Conservation (phyloP, 768 basidiomycete species). For the Trametes sanguinea region DNA sequence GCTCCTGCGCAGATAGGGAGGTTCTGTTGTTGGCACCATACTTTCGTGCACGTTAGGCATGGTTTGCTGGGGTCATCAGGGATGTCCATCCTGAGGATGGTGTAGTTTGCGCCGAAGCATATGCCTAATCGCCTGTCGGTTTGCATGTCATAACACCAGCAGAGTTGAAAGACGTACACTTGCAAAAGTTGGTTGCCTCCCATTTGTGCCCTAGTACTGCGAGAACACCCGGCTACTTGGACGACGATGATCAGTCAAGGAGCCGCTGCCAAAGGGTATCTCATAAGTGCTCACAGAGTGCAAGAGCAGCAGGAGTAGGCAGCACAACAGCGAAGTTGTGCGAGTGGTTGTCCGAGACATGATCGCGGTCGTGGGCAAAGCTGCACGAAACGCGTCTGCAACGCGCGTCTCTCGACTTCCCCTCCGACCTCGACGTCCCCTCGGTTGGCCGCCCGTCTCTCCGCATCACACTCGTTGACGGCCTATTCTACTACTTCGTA, state of each 20-base stretch:
- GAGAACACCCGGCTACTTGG: slow-evolving; percentile 39
- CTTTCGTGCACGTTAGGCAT: slow-evolving; percentile 90
- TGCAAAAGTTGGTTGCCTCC: slow-evolving; percentile 91
- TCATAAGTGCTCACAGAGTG: slow-evolving; percentile 23
- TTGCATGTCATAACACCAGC: neutral
- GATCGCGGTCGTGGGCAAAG: slow-evolving; percentile 18
- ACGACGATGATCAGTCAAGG: neutral
- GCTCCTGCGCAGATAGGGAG: slow-evolving; percentile 82
- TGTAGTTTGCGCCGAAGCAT: slow-evolving; percentile 86
- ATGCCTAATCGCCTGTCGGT: slow-evolving; percentile 58
- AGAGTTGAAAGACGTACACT: slow-evolving; percentile 54
- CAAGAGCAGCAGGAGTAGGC: slow-evolving; percentile 24
- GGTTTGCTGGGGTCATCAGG: slow-evolving; percentile 88
- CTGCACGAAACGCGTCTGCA: slow-evolving; percentile 9
- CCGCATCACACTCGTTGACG: neutral
- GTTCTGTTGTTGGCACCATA: slow-evolving; percentile 94
- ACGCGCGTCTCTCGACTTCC: slow-evolving; percentile 20
- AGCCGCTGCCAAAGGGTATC: neutral
- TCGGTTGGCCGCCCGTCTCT: slow-evolving; percentile 12
- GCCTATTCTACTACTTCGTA: slow-evolving; percentile 12
- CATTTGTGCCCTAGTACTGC: slow-evolving; percentile 63
- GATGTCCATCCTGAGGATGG: slow-evolving; percentile 76
- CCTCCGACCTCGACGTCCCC: slow-evolving; percentile 18
- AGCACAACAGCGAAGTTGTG: slow-evolving; percentile 20
- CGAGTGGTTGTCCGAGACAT: slow-evolving; percentile 20